Percentiles rank a stretch among this genome's conserved stretches.
These are phyloP conservation scores for Trichocomaceae sp. DNA, from an alignment of 2,329 filamentous ascomycete genomes.

Conservation along the genomic window DNA sequence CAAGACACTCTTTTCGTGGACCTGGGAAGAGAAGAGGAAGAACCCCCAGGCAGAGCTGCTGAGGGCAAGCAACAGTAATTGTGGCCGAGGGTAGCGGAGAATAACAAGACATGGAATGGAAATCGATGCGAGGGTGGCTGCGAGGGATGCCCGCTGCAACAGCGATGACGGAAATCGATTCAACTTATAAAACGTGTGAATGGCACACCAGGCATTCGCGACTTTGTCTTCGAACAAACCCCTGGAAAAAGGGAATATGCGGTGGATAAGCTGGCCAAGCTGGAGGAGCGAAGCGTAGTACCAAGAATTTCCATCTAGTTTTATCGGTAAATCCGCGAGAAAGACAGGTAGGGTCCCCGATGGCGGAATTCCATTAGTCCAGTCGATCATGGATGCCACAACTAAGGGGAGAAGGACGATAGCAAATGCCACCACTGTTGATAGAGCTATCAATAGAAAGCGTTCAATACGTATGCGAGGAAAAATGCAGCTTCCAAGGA, in stretches of 20 bases:
- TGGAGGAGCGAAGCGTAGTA: constrained; percentile 74
- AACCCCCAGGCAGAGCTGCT: constrained; percentile 90
- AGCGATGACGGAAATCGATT: constrained; percentile 62
- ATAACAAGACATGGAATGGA: constrained; percentile 71
- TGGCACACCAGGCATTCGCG: constrained; percentile 93
- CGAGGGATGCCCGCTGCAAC: constrained; percentile 69
- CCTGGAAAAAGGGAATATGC: constrained; percentile 93
- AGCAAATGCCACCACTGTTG: constrained; percentile 66
- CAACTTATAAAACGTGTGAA: constrained; percentile 85
- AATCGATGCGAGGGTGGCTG: constrained; percentile 69
- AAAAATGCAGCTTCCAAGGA: constrained; percentile 78
- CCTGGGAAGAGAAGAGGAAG: constrained; percentile 95
- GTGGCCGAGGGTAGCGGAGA: constrained; percentile 69
- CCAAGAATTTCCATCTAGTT: constrained; percentile 57
- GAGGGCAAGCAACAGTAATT: constrained; percentile 71
- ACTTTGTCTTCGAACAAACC: constrained; percentile 98
- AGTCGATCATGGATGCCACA: constrained; percentile 63
- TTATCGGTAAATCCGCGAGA: constrained; percentile 50
- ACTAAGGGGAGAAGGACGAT: constrained; percentile 70
- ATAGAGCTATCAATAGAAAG: constrained; percentile 66
- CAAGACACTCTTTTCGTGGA: constrained; percentile 95
- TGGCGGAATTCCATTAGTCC: constrained; percentile 56
- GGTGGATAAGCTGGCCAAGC: constrained; percentile 73
- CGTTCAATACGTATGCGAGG: constrained; percentile 62
- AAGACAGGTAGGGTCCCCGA: constrained; percentile 58